Evolutionary conservation across 78 protist genomes (phyloP).

Genomic region (Dictyostelium brefeldianum): DNA sequence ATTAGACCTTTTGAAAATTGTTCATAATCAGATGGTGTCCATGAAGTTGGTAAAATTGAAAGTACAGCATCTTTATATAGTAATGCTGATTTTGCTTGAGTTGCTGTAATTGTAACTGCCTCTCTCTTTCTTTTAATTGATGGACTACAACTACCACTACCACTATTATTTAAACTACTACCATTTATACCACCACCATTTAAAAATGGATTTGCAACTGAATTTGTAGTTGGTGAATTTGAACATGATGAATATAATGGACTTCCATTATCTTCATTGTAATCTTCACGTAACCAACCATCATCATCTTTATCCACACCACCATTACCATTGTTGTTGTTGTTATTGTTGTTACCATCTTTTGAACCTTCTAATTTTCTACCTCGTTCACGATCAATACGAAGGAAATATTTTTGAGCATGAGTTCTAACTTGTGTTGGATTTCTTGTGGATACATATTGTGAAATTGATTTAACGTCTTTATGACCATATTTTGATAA

Average conservation of each 20-base stretch:
- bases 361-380: slow-evolving; percentile 19
- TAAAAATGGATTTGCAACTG: slow-evolving; percentile 18
- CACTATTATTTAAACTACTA: neutral
- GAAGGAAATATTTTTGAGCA: slow-evolving; percentile 74
- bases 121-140: slow-evolving; percentile 6
- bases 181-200: neutral
- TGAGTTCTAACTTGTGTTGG: slow-evolving; percentile 81
- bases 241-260: neutral
- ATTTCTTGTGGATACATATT: slow-evolving; percentile 58
- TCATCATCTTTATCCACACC: neutral
- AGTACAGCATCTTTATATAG: slow-evolving; percentile 43
- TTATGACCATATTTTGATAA: slow-evolving; percentile 56
- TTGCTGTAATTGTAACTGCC: slow-evolving; percentile 39
- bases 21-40: slow-evolving; percentile 68
- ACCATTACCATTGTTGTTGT: neutral
- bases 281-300: slow-evolving; percentile 15
- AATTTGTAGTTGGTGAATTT: slow-evolving; percentile 28
- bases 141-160: neutral
- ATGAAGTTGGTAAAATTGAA: slow-evolving; percentile 29
- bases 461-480: slow-evolving; percentile 74
- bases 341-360: slow-evolving; percentile 1
- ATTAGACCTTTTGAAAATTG: slow-evolving; percentile 55
- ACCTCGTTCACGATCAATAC: slow-evolving; percentile 67
- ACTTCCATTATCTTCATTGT: slow-evolving; percentile 24
- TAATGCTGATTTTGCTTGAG: slow-evolving; percentile 54